Evolutionary conservation across 192 early-diverging fungal species (phyloP).

Genomic region (Glomus cerebriforme): DNA sequence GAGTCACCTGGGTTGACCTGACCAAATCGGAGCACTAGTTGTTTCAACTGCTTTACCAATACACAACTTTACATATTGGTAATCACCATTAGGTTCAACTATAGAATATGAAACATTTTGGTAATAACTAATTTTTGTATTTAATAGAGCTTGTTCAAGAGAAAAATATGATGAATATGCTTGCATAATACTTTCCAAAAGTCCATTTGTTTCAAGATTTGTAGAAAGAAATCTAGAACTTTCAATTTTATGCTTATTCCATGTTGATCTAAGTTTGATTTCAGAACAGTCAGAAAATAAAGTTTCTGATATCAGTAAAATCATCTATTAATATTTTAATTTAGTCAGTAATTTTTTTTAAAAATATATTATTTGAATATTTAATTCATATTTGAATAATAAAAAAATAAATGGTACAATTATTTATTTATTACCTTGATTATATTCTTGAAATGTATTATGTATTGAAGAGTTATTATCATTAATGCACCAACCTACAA

Average conservation of each 20-base stretch:
- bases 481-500: background rate
- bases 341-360: background rate
- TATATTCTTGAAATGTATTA: background rate
- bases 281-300: background rate
- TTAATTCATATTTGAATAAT: no score
- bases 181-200: background rate
- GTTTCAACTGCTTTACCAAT: background rate
- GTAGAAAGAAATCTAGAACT: background rate
- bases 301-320: background rate
- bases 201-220: background rate
- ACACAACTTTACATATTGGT: background rate
- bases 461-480: background rate
- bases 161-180: background rate
- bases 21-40: no score
- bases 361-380: no score
- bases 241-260: background rate
- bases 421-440: background rate
- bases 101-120: constrained; percentile 5
- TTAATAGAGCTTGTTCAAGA: background rate
- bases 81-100: background rate
- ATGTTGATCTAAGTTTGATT: background rate
- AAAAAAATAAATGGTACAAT: background rate
- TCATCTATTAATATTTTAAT: background rate
- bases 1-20: no score
- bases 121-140: background rate